phyloP scores from a whole-genome alignment of 306 rosid species.

The Quercus aquifolioides region DNA sequence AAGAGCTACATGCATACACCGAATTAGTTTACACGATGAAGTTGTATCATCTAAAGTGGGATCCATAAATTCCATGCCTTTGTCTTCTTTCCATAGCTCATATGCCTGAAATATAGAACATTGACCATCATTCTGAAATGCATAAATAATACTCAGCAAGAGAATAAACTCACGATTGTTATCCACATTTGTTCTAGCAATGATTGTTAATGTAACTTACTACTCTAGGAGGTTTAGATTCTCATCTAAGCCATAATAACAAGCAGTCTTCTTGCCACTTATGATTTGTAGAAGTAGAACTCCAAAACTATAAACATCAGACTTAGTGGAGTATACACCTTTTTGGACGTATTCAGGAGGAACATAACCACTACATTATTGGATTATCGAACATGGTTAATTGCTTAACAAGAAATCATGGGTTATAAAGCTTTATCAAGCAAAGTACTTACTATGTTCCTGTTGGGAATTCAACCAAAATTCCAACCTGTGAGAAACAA shows the following conservation, averaged over 20 bases:
- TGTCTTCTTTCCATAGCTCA: constrained; percentile 31
- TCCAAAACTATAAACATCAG: too few species aligned
- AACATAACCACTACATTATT: constrained; percentile 30
- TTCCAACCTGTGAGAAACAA: too few species aligned
- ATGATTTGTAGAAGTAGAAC: constrained; percentile 15
- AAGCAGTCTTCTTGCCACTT: not conserved
- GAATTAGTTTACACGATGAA: constrained; percentile 24
- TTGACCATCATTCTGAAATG: not conserved
- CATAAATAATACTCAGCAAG: too few species aligned
- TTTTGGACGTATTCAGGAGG: constrained; percentile 27
- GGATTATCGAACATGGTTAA: not conserved
- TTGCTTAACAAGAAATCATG: not conserved
- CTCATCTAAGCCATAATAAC: constrained; percentile 11
- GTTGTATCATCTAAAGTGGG: constrained; percentile 27
- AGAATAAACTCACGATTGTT: not conserved
- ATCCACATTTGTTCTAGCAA: not conserved
- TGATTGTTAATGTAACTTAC: constrained; percentile 17
- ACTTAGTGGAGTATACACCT: constrained; percentile 27
- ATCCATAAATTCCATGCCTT: constrained; percentile 25
- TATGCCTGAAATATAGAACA: constrained; percentile 32
- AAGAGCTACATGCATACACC: constrained; percentile 34
- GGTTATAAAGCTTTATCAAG: not conserved
- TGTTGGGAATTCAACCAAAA: too few species aligned
- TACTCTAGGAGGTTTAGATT: constrained; percentile 25
- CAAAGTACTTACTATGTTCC: constrained; percentile 5